Base-by-base conservation (phyloP, 2,329 filamentous ascomycete genomes). In the Hymenoscyphus infarciens region DNA sequence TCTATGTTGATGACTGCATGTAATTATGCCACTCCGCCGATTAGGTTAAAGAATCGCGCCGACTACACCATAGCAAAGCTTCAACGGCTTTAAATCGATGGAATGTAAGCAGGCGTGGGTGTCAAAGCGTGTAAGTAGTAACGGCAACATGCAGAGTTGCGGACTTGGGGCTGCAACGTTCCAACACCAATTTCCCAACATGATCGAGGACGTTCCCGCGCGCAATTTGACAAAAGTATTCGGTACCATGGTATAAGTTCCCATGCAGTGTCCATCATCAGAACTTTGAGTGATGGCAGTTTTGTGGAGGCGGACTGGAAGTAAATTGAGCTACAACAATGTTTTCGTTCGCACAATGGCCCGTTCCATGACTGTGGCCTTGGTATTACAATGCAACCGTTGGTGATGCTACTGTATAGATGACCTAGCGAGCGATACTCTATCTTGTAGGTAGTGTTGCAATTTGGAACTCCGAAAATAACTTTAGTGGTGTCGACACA, bases 91-190 rank as follows among this genome's bases (percentile, higher is more conserved):
- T 27, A 31, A 25, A 15, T 55, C 25, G 52, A 55, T 8, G 33
- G 33, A 11, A 35, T 15, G 13, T 35, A 35, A 35, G 33, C 33
- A 35, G 6, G 19, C 13, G 25, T n/a, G 52, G 11, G 16, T 55
- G 53, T 60, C 38, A 60, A 39, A 55, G 33, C 42, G 11, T 22
- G 15, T 16, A 27, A 27, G 25, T 27, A 33, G 38, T 27, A 45
- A 61, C 22, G 22, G 59, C 54, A 52, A 16, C 22, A 63, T 65
- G 66, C 61, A 64, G 64, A 60, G 64, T 60, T 57, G 59, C 35
- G 38, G 19, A 56, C 25, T 52, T 8, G n/a, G 49, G 22, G 55
- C 35, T 60, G 45, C 7, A 61, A 64, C 66, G 61, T 69, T 66
- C 62, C 62, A 59, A 45, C 27, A 45, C 57, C 55, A 61, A 63